A percentile compares a stretch with the other conserved stretches of the same genome.
These are phyloP conservation scores for Salvia miltiorrhiza DNA, from an alignment of 257 asterid genomes.

Conservation along the genomic window DNA sequence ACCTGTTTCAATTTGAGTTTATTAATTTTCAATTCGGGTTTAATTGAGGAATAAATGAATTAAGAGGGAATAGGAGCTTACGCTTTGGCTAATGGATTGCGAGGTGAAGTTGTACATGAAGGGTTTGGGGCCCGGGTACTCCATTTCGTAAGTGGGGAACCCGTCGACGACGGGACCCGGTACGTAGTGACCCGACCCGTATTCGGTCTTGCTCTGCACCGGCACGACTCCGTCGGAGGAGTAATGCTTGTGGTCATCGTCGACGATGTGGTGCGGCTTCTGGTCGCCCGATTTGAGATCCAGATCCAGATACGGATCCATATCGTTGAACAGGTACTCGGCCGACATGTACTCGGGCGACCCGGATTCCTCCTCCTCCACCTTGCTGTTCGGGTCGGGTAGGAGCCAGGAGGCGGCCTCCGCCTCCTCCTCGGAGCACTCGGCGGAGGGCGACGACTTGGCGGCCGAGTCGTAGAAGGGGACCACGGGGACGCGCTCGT, in stretches of 20 bases:
- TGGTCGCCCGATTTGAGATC: constrained; percentile 30
- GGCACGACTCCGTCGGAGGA: constrained; percentile 76
- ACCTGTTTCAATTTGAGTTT: constrained; percentile 28
- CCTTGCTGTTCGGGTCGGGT: constrained; percentile 28
- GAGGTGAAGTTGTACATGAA: constrained; percentile 66
- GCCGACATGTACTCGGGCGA: constrained; percentile 44
- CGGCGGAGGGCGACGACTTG: neutral
- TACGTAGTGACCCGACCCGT: constrained; percentile 30
- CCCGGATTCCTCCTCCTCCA: constrained; percentile 29
- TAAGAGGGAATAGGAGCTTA: constrained; percentile 25
- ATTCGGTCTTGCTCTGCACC: constrained; percentile 44
- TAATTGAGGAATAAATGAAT: too few relatives aligned
- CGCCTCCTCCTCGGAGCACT: constrained; percentile 36
- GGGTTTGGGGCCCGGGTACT: constrained; percentile 52
- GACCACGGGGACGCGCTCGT: constrained; percentile 69
- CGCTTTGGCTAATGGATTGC: constrained; percentile 81
- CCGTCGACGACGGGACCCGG: constrained; percentile 73
- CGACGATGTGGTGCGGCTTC: constrained; percentile 27
- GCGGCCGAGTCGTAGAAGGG: constrained; percentile 55
- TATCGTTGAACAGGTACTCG: constrained; percentile 36
- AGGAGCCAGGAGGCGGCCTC: constrained; percentile 51
- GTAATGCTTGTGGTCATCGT: constrained; percentile 29
- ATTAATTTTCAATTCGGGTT: neutral
- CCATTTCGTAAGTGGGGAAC: constrained; percentile 60
- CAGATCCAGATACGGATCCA: constrained; percentile 59